A percentile compares a stretch with the other conserved stretches of the same genome.
phyloP scores from a whole-genome alignment of 2,329 filamentous ascomycete genomes.

The Phialophora macrospora region DNA sequence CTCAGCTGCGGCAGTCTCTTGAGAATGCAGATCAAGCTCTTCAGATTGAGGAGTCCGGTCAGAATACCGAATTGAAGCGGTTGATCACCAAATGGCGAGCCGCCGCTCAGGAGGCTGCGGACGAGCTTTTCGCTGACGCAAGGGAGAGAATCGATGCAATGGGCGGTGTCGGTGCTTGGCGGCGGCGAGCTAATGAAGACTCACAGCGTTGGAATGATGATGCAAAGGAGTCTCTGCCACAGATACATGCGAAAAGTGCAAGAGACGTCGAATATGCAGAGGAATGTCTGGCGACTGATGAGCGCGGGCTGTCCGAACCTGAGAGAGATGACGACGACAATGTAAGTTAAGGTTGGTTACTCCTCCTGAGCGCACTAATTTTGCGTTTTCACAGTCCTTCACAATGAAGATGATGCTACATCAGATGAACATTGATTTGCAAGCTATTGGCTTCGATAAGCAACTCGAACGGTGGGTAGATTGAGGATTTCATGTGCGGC shows the following conservation, averaged over 20 bases:
- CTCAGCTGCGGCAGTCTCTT: constrained; percentile 48
- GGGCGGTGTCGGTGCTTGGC: constrained; percentile 66
- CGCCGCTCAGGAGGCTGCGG: constrained; percentile 66
- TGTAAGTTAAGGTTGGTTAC: constrained; percentile 29
- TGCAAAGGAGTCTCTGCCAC: constrained; percentile 38
- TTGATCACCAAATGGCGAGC: constrained; percentile 66
- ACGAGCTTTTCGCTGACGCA: constrained; percentile 67
- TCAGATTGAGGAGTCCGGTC: constrained; percentile 53
- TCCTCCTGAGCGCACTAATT: constrained; percentile 34
- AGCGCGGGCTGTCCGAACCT: background rate
- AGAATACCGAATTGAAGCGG: constrained; percentile 61
- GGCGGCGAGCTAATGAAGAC: constrained; percentile 53
- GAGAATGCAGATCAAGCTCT: constrained; percentile 60
- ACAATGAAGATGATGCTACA: constrained; percentile 73
- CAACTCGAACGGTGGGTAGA: constrained; percentile 62
- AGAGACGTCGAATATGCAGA: background rate
- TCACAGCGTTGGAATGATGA: constrained; percentile 41
- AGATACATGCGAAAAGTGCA: background rate
- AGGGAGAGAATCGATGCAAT: constrained; percentile 65
- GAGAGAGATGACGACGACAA: constrained; percentile 39
- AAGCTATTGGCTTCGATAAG: constrained; percentile 67
- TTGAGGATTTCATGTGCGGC: constrained; percentile 37
- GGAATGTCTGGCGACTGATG: background rate
- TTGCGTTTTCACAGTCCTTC: constrained; percentile 57
- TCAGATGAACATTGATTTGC: constrained; percentile 66